phyloP scores from a whole-genome alignment of 2,329 filamentous ascomycete genomes.

The Alternaria ethzedia region DNA sequence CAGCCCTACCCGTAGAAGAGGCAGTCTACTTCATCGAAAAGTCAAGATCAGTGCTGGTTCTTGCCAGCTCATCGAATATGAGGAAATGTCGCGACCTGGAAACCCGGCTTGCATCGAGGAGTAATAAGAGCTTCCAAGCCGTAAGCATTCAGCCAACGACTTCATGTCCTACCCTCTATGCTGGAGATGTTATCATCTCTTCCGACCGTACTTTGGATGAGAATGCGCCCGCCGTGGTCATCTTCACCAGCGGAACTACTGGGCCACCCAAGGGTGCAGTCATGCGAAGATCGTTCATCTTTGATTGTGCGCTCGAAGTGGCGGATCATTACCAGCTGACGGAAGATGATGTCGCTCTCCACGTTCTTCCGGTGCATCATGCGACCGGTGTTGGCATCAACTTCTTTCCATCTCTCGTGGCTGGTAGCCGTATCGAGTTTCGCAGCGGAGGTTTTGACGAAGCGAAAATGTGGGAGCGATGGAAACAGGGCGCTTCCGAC shows the following conservation, averaged over 20 bases:
- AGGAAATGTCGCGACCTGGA: slow-evolving; percentile 36
- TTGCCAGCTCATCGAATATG: slow-evolving; percentile 47
- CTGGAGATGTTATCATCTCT: slow-evolving; percentile 49
- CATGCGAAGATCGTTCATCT: slow-evolving; percentile 52
- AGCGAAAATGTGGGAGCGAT: slow-evolving; percentile 44
- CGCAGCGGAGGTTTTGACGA: slow-evolving; percentile 46
- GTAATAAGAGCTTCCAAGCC: slow-evolving; percentile 43
- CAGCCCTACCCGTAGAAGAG: slow-evolving; percentile 52
- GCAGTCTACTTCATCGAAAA: slow-evolving; percentile 55
- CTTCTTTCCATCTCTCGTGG: slow-evolving; percentile 45
- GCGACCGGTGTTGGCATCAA: slow-evolving; percentile 46
- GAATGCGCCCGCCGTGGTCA: slow-evolving; percentile 51
- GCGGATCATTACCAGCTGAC: slow-evolving; percentile 43
- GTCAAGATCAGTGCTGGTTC: slow-evolving; percentile 47
- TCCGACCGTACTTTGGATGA: slow-evolving; percentile 51
- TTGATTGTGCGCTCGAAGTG: slow-evolving; percentile 41
- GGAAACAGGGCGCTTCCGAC: slow-evolving; percentile 37
- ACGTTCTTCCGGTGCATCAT: slow-evolving; percentile 47
- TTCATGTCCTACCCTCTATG: slow-evolving; percentile 35
- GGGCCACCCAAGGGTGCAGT: slow-evolving; percentile 55
- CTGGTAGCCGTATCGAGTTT: slow-evolving; percentile 44
- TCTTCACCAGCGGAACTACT: slow-evolving; percentile 57
- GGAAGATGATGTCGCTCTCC: slow-evolving; percentile 42
- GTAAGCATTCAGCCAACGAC: slow-evolving; percentile 48
- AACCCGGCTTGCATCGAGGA: slow-evolving; percentile 31